Evolutionary conservation across 2,329 filamentous ascomycete species (phyloP).

Genomic region (Pseudogymnoascus verrucosus): DNA sequence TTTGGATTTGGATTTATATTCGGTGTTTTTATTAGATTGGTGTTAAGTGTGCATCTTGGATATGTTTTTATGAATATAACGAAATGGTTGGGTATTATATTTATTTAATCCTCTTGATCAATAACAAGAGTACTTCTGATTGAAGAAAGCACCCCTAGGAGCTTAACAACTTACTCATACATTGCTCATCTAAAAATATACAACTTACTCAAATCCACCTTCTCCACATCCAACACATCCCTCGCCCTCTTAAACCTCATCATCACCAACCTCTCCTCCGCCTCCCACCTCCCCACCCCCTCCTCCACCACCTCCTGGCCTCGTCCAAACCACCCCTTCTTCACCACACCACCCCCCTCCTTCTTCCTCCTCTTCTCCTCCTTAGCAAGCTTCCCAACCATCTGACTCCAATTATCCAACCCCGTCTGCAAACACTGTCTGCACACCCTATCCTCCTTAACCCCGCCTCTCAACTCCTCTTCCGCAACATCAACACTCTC

Average conservation of each 20-base stretch:
- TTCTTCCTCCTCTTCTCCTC: slow-evolving; percentile 27
- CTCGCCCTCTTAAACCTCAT: slow-evolving; percentile 23
- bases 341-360: slow-evolving; percentile 2
- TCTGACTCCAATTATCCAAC: slow-evolving; percentile 73
- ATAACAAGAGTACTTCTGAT: neutral
- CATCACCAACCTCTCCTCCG: slow-evolving; percentile 27
- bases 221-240: slow-evolving; percentile 17
- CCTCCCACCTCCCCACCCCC: slow-evolving; percentile 27
- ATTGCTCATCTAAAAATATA: slow-evolving; percentile 5
- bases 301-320: slow-evolving; percentile 18
- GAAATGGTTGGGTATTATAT: neutral
- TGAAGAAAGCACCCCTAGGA: neutral
- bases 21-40: neutral
- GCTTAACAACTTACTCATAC: neutral
- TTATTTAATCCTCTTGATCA: neutral
- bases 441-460: slow-evolving; percentile 50
- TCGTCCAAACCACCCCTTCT: slow-evolving; percentile 23
- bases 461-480: slow-evolving; percentile 41
- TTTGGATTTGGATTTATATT: neutral
- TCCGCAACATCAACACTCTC: slow-evolving; percentile 79
- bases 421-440: slow-evolving; percentile 69
- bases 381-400: slow-evolving; percentile 56
- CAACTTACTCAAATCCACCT: neutral
- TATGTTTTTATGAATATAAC: neutral
- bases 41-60: neutral